These are phyloP conservation scores for Aspergillus sp. DNA, from an alignment of 2,329 filamentous ascomycete species.

Conservation along the genomic window DNA sequence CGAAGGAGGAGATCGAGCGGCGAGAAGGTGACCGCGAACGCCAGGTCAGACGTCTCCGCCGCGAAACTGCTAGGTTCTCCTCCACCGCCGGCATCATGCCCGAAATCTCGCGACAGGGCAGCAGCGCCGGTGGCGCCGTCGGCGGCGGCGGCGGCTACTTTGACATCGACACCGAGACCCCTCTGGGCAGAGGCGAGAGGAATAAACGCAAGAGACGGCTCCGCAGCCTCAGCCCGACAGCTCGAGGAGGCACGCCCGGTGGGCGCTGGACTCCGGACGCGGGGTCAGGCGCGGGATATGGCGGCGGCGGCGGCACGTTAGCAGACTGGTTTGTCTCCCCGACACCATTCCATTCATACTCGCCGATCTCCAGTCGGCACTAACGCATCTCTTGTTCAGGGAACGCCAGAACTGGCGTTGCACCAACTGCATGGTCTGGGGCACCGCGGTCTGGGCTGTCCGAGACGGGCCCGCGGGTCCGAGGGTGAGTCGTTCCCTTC, in stretches of 20 bases:
- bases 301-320: constrained; percentile 54
- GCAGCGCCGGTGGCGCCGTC: no score
- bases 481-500: constrained; percentile 60
- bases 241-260: constrained; percentile 57
- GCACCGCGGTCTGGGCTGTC: constrained; percentile 87
- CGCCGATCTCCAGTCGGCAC: no score
- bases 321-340: constrained; percentile 46
- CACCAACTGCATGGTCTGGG: constrained; percentile 77
- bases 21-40: constrained; percentile 88
- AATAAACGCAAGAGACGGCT: constrained; percentile 94
- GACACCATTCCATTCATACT: no score
- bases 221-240: constrained; percentile 73
- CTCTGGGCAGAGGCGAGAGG: constrained; percentile 82
- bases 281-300: constrained; percentile 56
- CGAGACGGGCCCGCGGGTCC: constrained; percentile 79
- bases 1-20: constrained; percentile 96
- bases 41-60: constrained; percentile 72
- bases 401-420: constrained; percentile 83
- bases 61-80: constrained; percentile 88
- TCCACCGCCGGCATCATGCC: constrained; percentile 74
- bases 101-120: constrained; percentile 53
- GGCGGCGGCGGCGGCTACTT: constrained; percentile 55
- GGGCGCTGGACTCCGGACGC: constrained; percentile 70
- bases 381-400: constrained; percentile 22
- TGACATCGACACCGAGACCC: constrained; percentile 56